Evolutionary conservation across 495 filamentous ascomycete genomes (phyloP).

Genomic region (Hypoxylon intermedium): DNA sequence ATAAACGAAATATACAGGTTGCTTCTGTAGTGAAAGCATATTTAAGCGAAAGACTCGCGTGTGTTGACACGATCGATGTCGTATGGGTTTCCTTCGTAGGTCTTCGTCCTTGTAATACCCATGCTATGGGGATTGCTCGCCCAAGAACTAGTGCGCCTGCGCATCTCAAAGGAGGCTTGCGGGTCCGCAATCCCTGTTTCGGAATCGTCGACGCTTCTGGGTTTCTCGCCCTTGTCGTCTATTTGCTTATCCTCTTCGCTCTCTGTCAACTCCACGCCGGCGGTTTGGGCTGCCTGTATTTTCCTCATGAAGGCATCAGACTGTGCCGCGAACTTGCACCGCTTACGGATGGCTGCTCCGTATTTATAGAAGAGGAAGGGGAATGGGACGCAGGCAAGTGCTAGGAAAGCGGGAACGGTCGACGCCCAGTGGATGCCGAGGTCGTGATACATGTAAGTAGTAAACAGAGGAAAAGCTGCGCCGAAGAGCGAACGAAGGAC

Average conservation of each 20-base stretch:
- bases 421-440: slow-evolving; percentile 71
- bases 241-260: not conserved
- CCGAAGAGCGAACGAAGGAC: slow-evolving; percentile 50
- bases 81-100: slow-evolving; percentile 1
- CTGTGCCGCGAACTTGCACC: slow-evolving; percentile 5
- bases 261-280: not conserved
- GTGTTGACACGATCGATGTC: slow-evolving; percentile 2
- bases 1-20: not conserved
- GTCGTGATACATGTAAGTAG: slow-evolving; percentile 63
- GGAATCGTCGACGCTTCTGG: not conserved
- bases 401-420: slow-evolving; percentile 66
- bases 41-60: slow-evolving; percentile 6
- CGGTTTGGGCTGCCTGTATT: not conserved
- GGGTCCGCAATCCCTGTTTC: not conserved
- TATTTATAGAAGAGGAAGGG: slow-evolving; percentile 70
- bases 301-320: not conserved
- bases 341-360: slow-evolving; percentile 41
- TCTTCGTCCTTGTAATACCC: not conserved
- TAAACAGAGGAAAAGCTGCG: slow-evolving; percentile 52
- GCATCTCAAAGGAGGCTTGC: not conserved
- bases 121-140: not conserved
- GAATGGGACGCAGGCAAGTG: slow-evolving; percentile 66
- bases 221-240: not conserved
- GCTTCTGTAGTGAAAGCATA: too few relatives aligned
- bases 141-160: not conserved